Conservation (phyloP, 805 yeast genomes). For the Wickerhamomyces rabaulensis region DNA sequence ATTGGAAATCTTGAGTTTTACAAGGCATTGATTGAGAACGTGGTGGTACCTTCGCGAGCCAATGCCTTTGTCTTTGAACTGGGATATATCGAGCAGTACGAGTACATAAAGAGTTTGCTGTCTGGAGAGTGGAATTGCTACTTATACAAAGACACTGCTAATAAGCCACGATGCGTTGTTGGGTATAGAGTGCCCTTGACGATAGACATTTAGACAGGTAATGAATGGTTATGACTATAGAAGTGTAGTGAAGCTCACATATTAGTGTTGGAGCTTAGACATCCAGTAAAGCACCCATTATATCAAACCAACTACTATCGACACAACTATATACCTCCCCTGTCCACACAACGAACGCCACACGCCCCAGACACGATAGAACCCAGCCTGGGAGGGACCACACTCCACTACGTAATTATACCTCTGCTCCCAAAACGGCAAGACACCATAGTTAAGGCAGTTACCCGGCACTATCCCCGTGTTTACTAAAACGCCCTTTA, state of each 20-base stretch:
- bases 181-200: constrained; percentile 44
- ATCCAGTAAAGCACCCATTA: no score
- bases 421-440: background rate
- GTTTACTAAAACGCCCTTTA: no score
- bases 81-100: constrained; percentile 57
- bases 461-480: background rate
- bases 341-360: no score
- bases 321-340: no score
- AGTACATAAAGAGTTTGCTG: constrained; percentile 27
- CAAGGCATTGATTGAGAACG: constrained; percentile 41
- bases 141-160: constrained; percentile 43
- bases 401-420: no score
- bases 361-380: no score
- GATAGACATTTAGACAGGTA: constrained; percentile 11
- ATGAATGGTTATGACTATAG: background rate
- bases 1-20: constrained; percentile 75
- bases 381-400: no score
- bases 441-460: background rate
- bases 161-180: constrained; percentile 51
- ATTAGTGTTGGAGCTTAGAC: no score
- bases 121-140: constrained; percentile 44
- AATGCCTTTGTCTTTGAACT: constrained; percentile 71
- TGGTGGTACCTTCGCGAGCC: constrained; percentile 38
- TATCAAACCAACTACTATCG: no score
- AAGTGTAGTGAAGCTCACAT: no score